These are phyloP conservation scores for Rhodotorula sp. DNA, from an alignment of 1,284 basidiomycete species.

Conservation along the genomic window DNA sequence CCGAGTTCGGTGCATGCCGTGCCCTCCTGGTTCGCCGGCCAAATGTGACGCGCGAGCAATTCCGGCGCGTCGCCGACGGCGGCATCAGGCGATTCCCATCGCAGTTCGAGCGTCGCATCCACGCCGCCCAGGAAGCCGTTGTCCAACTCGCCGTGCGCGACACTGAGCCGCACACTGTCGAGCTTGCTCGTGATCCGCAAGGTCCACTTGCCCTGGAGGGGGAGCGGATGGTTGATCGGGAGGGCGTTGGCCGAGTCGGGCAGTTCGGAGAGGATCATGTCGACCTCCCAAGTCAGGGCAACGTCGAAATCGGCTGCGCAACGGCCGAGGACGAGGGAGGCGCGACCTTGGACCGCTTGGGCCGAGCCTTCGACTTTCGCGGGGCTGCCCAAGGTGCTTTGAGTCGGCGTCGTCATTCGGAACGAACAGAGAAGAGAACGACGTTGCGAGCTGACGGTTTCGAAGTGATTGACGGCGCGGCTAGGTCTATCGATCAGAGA, in stretches of 20 bases:
- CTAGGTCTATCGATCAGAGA: too few relatives aligned
- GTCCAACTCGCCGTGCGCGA: background rate
- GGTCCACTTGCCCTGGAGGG: background rate
- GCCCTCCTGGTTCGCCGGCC: background rate
- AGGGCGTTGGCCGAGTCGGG: background rate
- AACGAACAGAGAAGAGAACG: too few relatives aligned
- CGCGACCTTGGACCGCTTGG: background rate
- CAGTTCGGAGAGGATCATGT: background rate
- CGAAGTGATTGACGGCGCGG: too few relatives aligned
- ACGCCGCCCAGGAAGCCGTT: background rate
- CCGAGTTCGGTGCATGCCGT: background rate
- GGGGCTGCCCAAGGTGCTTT: background rate
- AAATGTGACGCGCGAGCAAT: background rate
- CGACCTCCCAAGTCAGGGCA: background rate
- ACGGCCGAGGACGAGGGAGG: background rate
- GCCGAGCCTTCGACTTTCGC: background rate
- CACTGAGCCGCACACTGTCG: background rate
- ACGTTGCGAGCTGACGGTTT: too few relatives aligned
- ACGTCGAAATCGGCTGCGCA: background rate
- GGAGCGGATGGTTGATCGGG: background rate
- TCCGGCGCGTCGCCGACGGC: background rate
- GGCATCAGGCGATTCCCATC: background rate
- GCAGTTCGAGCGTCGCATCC: background rate
- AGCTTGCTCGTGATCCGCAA: background rate
- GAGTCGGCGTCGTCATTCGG: background rate